Base-by-base conservation (phyloP, 306 rosid genomes). In the Cicer bijugum region DNA sequence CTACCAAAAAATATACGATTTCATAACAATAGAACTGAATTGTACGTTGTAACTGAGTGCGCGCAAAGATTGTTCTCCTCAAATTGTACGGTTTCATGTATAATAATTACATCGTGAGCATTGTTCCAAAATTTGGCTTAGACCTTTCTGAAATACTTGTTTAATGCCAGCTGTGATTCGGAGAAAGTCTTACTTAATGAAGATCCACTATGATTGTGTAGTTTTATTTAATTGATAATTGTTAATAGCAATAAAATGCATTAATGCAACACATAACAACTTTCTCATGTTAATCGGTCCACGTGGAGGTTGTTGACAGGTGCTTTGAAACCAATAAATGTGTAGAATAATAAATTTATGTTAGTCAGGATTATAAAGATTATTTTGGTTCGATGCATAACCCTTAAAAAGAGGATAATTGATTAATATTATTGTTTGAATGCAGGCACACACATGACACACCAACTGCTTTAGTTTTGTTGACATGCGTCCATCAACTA, bases 311-410 rank as follows among this genome's bases (percentile, higher is more conserved):
- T 23, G 43, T 12, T 75, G 76, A 47, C 46, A 35, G 51, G 12
- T 59, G 76, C 62, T 47, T 59, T 69, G 71, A 69, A 68, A 47
- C 52, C 63, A 69, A n/a, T 4, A 6, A 46, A 3, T 43, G 39
- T 6, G 1, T 16, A 12, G 39, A 57, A 57, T 57, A 57, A 20
- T 23, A 56, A 76, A 9, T 47, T 48, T 69, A 50, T 78, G 48
- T 60, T 78, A 23, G 62, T 71, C 9, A 70, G 66, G 63, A 57
- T 33, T 59, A 59, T 55, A 19, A 58, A 58, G 38, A 61, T 78
- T 78, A 62, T 78, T 55, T 61, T 78, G 35, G 47, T 72, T n/a
- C 62, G 67, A 42, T 6, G 17, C 17, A 51, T 50, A 51, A 69
- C 12, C 65, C 63, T 46, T 9, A 12, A 33, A 35, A 65, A 9